Conservation (phyloP, 345 rosid genomes). For the Dipteronia sinensis region DNA sequence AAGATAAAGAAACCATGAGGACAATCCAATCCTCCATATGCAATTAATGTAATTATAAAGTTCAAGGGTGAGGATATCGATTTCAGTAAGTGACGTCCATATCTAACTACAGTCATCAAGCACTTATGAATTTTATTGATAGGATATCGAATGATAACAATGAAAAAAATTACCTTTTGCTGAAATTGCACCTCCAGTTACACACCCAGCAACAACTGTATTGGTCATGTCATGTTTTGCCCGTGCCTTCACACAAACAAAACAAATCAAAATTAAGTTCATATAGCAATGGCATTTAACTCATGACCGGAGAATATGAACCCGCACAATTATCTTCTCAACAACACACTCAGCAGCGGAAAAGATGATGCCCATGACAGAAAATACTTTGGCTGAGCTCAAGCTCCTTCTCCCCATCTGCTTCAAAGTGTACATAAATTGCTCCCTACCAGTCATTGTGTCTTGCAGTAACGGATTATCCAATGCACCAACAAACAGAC, state of each 20-base stretch:
- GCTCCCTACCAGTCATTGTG: constrained; percentile 76
- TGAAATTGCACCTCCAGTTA: constrained; percentile 83
- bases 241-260: constrained; percentile 54
- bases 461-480: constrained; percentile 83
- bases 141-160: constrained; percentile 15
- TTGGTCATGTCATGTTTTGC: constrained; percentile 86
- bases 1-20: background rate
- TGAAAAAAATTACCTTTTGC: constrained; percentile 62
- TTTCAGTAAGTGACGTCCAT: constrained; percentile 5
- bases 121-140: background rate
- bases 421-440: constrained; percentile 66
- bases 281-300: background rate
- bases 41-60: background rate
- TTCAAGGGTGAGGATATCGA: background rate
- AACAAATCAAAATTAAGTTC: background rate
- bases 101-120: background rate
- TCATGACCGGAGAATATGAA: background rate
- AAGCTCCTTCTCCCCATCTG: constrained; percentile 92
- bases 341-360: constrained; percentile 86
- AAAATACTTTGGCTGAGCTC: constrained; percentile 82
- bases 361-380: constrained; percentile 89
- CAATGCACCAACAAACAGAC: constrained; percentile 78
- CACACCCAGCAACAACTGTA: constrained; percentile 87
- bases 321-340: constrained; percentile 64
- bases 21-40: background rate